Percentiles rank a stretch among this genome's conserved stretches.
These are phyloP conservation scores for Gryganskiella cystojenkinii DNA, from an alignment of 192 early-diverging fungal genomes.

Conservation along the genomic window DNA sequence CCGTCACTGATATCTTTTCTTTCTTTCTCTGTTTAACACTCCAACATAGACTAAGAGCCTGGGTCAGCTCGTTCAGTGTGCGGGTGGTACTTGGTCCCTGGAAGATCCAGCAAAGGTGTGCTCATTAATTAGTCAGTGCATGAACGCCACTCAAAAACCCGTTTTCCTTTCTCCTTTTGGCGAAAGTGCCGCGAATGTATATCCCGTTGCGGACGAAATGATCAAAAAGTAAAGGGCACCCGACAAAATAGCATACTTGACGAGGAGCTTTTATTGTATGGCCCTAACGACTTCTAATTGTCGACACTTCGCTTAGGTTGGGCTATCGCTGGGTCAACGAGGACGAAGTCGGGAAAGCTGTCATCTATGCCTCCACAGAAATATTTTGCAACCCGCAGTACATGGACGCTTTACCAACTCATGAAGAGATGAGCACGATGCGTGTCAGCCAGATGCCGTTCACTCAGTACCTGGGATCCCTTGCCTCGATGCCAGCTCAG, in stretches of 20 bases:
- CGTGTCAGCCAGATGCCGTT: slow-evolving; percentile 3
- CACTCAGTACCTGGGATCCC: not conserved
- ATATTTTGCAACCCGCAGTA: slow-evolving; percentile 50
- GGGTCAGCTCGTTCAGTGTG: slow-evolving; percentile 29
- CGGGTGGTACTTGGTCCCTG: slow-evolving; percentile 21
- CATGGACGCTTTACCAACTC: slow-evolving; percentile 3
- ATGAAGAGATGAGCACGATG: slow-evolving; percentile 13
- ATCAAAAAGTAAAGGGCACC: slow-evolving; percentile 29
- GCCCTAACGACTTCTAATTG: too few relatives aligned
- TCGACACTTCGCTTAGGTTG: too few relatives aligned
- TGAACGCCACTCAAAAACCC: slow-evolving; percentile 16
- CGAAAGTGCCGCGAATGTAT: not conserved
- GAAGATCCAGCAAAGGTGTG: not conserved
- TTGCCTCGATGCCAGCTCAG: not conserved
- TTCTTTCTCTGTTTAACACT: not conserved
- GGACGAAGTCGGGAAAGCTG: slow-evolving; percentile 39
- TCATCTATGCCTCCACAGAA: slow-evolving; percentile 31
- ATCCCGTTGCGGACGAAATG: slow-evolving; percentile 4
- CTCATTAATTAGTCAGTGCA: slow-evolving; percentile 12
- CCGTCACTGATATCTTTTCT: too few relatives aligned
- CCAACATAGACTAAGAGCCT: slow-evolving; percentile 13
- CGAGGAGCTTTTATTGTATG: too few relatives aligned
- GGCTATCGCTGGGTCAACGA: slow-evolving; percentile 42
- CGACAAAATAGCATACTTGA: too few relatives aligned
- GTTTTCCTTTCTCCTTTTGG: slow-evolving; percentile 18